Percentiles rank a stretch among this genome's conserved stretches.
These are phyloP conservation scores for Hypoxylon sp. DNA, from an alignment of 2,329 filamentous ascomycete species.

Conservation along the genomic window DNA sequence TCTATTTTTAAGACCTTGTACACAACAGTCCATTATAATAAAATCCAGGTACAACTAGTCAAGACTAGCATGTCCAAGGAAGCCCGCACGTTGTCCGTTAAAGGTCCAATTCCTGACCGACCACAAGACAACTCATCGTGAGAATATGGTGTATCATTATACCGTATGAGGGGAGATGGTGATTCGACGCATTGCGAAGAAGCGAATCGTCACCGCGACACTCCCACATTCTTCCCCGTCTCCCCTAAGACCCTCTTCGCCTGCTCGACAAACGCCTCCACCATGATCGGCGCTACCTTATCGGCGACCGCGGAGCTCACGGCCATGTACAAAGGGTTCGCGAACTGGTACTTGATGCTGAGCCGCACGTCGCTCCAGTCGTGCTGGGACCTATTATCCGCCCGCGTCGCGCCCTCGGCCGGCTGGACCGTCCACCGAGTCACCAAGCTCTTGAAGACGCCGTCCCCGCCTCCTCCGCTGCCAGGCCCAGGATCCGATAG, in stretches of 20 bases:
- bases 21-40: constrained; percentile 5
- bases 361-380: constrained; percentile 81
- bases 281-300: constrained; percentile 89
- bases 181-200: background rate
- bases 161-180: constrained; percentile 1
- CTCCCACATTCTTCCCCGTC: constrained; percentile 25
- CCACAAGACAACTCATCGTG: too few species aligned
- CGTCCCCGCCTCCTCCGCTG: constrained; percentile 56
- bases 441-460: constrained; percentile 76
- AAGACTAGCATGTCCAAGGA: background rate
- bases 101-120: background rate
- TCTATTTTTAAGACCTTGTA: constrained; percentile 19
- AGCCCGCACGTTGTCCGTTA: background rate
- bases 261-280: constrained; percentile 90
- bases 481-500: constrained; percentile 22
- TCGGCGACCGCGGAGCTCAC: constrained; percentile 86
- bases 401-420: constrained; percentile 57
- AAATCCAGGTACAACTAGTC: background rate
- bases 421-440: constrained; percentile 78
- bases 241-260: constrained; percentile 72
- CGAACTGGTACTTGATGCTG: constrained; percentile 85
- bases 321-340: constrained; percentile 88
- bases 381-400: constrained; percentile 48
- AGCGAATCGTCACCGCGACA: constrained; percentile 19
- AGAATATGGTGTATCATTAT: constrained; percentile 24